phyloP scores from a whole-genome alignment of 345 rosid species.

The Odontarrhena argentea region DNA sequence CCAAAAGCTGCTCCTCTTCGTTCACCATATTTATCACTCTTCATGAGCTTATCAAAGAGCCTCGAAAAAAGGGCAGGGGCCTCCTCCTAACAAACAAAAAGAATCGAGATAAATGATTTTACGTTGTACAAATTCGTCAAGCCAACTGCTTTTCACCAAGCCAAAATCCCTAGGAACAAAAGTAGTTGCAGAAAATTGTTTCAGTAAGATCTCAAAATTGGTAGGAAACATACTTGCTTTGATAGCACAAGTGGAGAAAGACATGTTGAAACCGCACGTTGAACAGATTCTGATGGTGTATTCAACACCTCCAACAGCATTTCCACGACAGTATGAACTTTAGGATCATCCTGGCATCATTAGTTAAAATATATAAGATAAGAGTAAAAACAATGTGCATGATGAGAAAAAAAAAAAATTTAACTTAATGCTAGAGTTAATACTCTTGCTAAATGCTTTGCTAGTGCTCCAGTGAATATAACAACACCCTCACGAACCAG shows the following conservation, averaged over 20 bases:
- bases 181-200: slow-evolving; percentile 14
- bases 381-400: slow-evolving; percentile 12
- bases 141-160: slow-evolving; percentile 4
- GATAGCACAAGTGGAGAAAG: slow-evolving; percentile 87
- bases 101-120: not conserved
- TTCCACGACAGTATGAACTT: slow-evolving; percentile 87
- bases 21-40: slow-evolving; percentile 93
- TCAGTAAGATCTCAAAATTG: not conserved
- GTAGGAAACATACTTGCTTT: slow-evolving; percentile 60
- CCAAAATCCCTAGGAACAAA: slow-evolving; percentile 20
- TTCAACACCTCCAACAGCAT: slow-evolving; percentile 93
- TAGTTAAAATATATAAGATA: slow-evolving; percentile 26
- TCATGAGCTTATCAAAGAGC: slow-evolving; percentile 80
- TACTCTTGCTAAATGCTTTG: slow-evolving; percentile 89
- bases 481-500: slow-evolving; percentile 98
- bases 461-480: slow-evolving; percentile 93
- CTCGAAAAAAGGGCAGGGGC: slow-evolving; percentile 71
- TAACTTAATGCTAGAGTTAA: slow-evolving; percentile 12
- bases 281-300: slow-evolving; percentile 99
- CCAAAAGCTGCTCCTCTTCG: slow-evolving; percentile 99
- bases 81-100: slow-evolving; percentile 58
- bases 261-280: slow-evolving; percentile 89
- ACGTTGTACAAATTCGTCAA: slow-evolving; percentile 1
- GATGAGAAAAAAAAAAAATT: not conserved
- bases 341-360: slow-evolving; percentile 87